Evolutionary conservation across 2,329 filamentous ascomycete genomes (phyloP), one percentile per base, ranked within the genome.

Genomic region (Monosporascus sp.): DNA sequence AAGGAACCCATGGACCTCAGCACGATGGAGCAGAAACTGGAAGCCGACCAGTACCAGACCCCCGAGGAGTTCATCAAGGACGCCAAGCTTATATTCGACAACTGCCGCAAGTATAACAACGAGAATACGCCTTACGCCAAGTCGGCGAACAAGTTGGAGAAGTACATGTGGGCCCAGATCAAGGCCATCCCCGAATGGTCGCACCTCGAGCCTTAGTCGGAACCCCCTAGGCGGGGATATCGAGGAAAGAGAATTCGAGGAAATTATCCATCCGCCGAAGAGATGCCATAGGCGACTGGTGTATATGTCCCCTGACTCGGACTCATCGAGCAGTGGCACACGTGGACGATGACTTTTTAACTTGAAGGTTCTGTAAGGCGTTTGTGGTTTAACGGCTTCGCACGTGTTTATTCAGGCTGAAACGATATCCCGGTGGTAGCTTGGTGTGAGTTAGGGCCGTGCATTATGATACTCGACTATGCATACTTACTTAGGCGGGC

Each of bases 61-160:
- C 93, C 94, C 0, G 91, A 97, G 67, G 94, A 97, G 64, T 97
- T 99, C 63, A 86, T 93, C 73, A 83, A 81, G 58, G 94, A 99
- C 69, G 90, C 92, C 9, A 87, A 86, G 66, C 82, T 97, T 64
- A 86, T 99, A 60, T 97, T 96, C 65, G 85, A 92, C 69, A 99
- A 99, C 70, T 99, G 94, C 71, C 86, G 92, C 61, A 87, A 89
- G 66, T 99, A 97, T 77, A 99, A 99, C 68, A 95, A 93, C 63
- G 93, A 97, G 74, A 95, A 79, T 44, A 99, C 93, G 0, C 87
- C 91, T 0, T 99, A 99, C 69, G 91, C 91, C 24, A 99, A 99
- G 76, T 91, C 88, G 53, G 94, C 94, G 41, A 96, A 91, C 69
- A 94, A 94, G 68, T 78, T 99, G 43, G 94, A 87, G 67, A 95